phyloP scores from a whole-genome alignment of 164 flowering plant genomes.

The Dillenia suffruticosa region DNA sequence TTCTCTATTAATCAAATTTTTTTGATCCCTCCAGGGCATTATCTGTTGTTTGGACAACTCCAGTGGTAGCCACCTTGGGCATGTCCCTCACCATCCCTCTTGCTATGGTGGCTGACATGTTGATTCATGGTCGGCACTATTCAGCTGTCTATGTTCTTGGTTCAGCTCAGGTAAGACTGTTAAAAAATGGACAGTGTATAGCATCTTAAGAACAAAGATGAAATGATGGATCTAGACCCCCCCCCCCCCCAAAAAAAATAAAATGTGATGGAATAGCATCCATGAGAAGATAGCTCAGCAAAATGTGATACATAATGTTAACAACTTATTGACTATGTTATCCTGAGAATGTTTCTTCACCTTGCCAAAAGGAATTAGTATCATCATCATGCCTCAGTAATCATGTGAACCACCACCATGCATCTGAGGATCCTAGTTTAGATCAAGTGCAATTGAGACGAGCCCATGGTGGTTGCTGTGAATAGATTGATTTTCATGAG shows the following conservation, averaged over 20 bases:
- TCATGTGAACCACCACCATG: too few species aligned
- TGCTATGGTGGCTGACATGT: slow-evolving; percentile 91
- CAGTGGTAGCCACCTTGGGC: slow-evolving; percentile 84
- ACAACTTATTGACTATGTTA: too few species aligned
- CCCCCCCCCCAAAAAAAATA: background rate
- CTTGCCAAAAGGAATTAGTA: too few species aligned
- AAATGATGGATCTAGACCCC: background rate
- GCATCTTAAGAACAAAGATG: too few species aligned
- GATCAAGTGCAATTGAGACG: too few species aligned
- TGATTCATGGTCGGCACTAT: slow-evolving; percentile 86
- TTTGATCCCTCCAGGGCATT: slow-evolving; percentile 56
- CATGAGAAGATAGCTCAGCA: background rate
- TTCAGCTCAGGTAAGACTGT: slow-evolving; percentile 58
- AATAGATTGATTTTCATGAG: too few species aligned
- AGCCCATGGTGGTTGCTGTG: too few species aligned
- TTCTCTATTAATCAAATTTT: slow-evolving; percentile 4
- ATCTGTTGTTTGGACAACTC: slow-evolving; percentile 92
- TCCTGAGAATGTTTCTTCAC: too few species aligned
- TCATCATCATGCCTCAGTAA: too few species aligned
- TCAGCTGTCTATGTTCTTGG: slow-evolving; percentile 86
- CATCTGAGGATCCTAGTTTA: too few species aligned
- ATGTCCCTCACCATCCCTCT: slow-evolving; percentile 94
- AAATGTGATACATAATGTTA: too few species aligned
- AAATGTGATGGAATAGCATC: background rate
- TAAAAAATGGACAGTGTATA: background rate